Evolutionary conservation across 441 rosid genomes (phyloP).

Genomic region (Arabidopsis hybrid): DNA sequence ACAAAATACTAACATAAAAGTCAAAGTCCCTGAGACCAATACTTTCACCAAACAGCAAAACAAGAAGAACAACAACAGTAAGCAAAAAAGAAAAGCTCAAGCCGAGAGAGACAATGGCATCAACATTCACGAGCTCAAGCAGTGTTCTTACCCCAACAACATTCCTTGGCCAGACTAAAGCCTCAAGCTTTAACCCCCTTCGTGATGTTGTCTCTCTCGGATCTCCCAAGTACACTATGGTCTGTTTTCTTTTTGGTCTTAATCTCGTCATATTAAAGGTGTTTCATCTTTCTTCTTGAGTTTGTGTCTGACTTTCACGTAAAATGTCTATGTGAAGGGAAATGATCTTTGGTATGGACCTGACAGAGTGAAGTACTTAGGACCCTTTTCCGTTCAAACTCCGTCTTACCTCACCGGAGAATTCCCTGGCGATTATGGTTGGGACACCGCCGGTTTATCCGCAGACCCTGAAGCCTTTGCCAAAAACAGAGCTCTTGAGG

Average conservation of each 20-base stretch:
- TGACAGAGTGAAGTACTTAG: conserved; percentile 93
- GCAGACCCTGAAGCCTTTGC: conserved; percentile 99
- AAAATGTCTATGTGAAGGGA: conserved; percentile 50
- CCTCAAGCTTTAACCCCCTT: conserved; percentile 64
- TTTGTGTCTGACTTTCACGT: conserved; percentile 28
- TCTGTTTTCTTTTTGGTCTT: conserved; percentile 27
- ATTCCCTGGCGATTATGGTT: conserved; percentile 97
- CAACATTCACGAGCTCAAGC: conserved; percentile 64
- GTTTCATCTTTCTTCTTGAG: conserved; percentile 12
- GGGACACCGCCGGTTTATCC: conserved; percentile 97
- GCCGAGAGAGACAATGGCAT: conserved; percentile 52
- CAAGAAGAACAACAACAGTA: conserved; percentile 23
- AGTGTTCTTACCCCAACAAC: conserved; percentile 58
- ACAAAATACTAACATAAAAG: conserved; percentile 38
- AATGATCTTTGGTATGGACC: conserved; percentile 95
- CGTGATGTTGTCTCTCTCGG: conserved; percentile 75
- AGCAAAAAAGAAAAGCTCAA: conserved; percentile 1
- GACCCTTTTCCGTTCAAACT: conserved; percentile 96
- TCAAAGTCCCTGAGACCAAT: conserved; percentile 30
- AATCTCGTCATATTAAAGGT: background rate
- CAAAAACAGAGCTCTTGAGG: conserved; percentile 98
- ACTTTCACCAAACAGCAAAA: conserved; percentile 37
- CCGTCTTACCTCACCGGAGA: conserved; percentile 92
- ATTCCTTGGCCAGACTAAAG: conserved; percentile 70
- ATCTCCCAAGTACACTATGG: conserved; percentile 77